Evolutionary conservation across 108 stramenopile species (phyloP).

Genomic region (Epipyxis sp.): DNA sequence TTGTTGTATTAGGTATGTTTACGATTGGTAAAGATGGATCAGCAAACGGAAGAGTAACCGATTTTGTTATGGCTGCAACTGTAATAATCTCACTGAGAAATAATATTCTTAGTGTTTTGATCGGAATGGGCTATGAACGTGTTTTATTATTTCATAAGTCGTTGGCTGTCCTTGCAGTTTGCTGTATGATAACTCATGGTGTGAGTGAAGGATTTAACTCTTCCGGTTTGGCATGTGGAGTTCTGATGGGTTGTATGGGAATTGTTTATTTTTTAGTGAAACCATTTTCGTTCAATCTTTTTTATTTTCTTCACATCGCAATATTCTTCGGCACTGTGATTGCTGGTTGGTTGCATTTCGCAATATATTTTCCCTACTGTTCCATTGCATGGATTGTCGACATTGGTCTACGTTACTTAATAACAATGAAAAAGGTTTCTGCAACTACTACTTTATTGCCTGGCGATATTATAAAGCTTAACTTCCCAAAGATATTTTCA

Average conservation of each 20-base stretch:
- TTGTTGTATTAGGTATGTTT: neutral
- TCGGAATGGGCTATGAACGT: neutral
- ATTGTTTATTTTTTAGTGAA: neutral
- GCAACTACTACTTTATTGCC: neutral
- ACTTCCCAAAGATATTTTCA: neutral
- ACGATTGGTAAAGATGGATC: neutral
- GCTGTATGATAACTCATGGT: neutral
- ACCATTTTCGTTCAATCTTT: neutral
- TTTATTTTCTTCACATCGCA: neutral
- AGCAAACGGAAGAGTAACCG: neutral
- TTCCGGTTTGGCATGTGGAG: neutral
- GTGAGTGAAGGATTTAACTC: conserved; percentile 6
- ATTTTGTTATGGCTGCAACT: neutral
- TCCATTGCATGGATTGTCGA: neutral
- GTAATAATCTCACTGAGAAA: neutral
- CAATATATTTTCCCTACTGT: neutral
- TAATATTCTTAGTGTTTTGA: neutral
- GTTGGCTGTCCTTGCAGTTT: neutral
- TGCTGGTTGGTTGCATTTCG: neutral
- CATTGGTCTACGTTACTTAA: neutral
- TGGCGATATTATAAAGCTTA: neutral
- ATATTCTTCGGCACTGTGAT: neutral
- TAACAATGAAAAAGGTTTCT: neutral
- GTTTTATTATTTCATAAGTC: neutral
- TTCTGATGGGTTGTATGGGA: neutral